Base-by-base conservation (phyloP, 2,329 filamentous ascomycete species). In the Sphaerulina vaccinii region DNA sequence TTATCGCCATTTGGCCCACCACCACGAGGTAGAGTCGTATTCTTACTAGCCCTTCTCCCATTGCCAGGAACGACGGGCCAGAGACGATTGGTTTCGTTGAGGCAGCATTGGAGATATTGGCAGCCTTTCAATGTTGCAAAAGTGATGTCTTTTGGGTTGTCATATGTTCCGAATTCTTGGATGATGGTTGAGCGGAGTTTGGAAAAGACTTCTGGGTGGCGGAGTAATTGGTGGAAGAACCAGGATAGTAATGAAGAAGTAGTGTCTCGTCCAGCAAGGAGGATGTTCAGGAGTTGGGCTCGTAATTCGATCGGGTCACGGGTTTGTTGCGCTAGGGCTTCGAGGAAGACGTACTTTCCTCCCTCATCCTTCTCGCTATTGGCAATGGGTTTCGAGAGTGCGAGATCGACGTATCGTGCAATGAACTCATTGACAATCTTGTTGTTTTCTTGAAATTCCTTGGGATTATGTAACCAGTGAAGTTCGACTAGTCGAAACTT, bases 11-110 rank as follows among this genome's bases (percentile, higher is more conserved):
- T 75, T 2, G 71, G 67, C 0, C 78, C 78, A 16, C 78, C 78
- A 33, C 78, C 89, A 18, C 75, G 77, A 0, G 89, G 88, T 1
- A 95, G 79, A 0, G 83, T 87, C 2, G 88, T 91, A 71, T 89
- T 82, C 52, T 77, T 79, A 19, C 90, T 79, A 11, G 87, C 79
- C 15, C 84, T 73, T 54, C 89, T 84, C 36, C 88, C 78, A 69
- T 92, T 92, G 73, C 87, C 89, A 1, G 89, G 88, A 1, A 93
- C 86, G 13, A 81, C 77, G 2, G 88, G 86, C 70, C 90, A 91
- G n/a, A 91, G 72, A 10, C 88, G 84, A 54, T 91, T 79, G 0
- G 60, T 61, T 37, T 64, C 90, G 66, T 81, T 87, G 36, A 68
- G 48, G 32, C 56, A 61, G 57, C 63, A 55, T 42, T 68, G 64